phyloP scores from a whole-genome alignment of 805 yeast species.

The Yamadazyma olivae region DNA sequence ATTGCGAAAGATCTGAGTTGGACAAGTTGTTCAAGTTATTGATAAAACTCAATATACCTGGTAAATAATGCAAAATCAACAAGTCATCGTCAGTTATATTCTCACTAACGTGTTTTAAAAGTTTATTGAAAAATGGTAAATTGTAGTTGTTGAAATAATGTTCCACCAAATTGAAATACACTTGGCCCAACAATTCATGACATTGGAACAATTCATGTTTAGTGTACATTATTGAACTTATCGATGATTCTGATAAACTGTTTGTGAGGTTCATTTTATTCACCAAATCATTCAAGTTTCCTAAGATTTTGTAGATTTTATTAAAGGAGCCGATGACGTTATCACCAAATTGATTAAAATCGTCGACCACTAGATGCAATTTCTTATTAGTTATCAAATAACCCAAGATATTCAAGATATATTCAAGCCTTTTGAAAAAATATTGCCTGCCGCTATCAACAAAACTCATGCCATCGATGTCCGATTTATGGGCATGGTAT shows the following conservation, averaged over 20 bases:
- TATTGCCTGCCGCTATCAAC: constrained; percentile 64
- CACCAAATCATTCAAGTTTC: constrained; percentile 48
- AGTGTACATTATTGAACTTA: constrained; percentile 47
- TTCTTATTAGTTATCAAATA: constrained; percentile 21
- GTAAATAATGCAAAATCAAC: constrained; percentile 61
- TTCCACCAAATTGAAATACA: constrained; percentile 51
- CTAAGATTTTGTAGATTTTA: constrained; percentile 54
- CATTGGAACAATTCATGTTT: constrained; percentile 60
- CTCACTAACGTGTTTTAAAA: constrained; percentile 44
- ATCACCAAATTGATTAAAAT: constrained; percentile 21
- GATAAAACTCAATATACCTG: constrained; percentile 50
- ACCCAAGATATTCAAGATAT: constrained; percentile 63
- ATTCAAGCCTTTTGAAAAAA: constrained; percentile 67
- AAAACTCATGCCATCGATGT: constrained; percentile 44
- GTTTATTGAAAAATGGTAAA: constrained; percentile 28
- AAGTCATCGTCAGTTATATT: constrained; percentile 58
- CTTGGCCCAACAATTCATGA: constrained; percentile 70
- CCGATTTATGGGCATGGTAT: constrained; percentile 38
- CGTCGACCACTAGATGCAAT: constrained; percentile 20
- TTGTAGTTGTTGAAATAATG: constrained; percentile 29
- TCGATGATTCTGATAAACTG: constrained; percentile 45
- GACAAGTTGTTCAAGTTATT: constrained; percentile 35
- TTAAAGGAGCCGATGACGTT: constrained; percentile 54
- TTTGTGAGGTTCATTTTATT: constrained; percentile 48
- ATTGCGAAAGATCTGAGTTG: constrained; percentile 20